A percentile compares a stretch with the other conserved stretches of the same genome.
Conservation (phyloP, 345 rosid species). For the sweet orange (Citrus sinensis) region DVS_A1.0 CM039166.1:12641501-12642000, state of each 20-base stretch:
- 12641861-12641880: slow-evolving; percentile 2
- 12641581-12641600: slow-evolving; percentile 39
- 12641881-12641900: slow-evolving; percentile 15
- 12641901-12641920: slow-evolving; percentile 20
- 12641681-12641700: slow-evolving; percentile 49
- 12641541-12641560: slow-evolving; percentile 46
- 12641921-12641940: slow-evolving; percentile 30
- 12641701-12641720: slow-evolving; percentile 52
- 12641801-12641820: slow-evolving; percentile 19
- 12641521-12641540: slow-evolving; percentile 40
- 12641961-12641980: slow-evolving; percentile 3
- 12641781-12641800: slow-evolving; percentile 37
- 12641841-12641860: slow-evolving; percentile 6
- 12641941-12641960: slow-evolving; percentile 25
- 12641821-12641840: slow-evolving; percentile 23
- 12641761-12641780: slow-evolving; percentile 47
- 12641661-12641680: slow-evolving; percentile 55
- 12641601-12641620: slow-evolving; percentile 41
- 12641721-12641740: slow-evolving; percentile 48
- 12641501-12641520: slow-evolving; percentile 39
- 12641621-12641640: slow-evolving; percentile 44
- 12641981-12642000: slow-evolving; percentile 6
- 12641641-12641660: slow-evolving; percentile 46
- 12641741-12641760: slow-evolving; percentile 45
- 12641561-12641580: slow-evolving; percentile 55